A percentile compares a stretch with the other conserved stretches of the same genome.
phyloP scores from a whole-genome alignment of 139 green algal genomes.

The Coelastrella sp. region DNA sequence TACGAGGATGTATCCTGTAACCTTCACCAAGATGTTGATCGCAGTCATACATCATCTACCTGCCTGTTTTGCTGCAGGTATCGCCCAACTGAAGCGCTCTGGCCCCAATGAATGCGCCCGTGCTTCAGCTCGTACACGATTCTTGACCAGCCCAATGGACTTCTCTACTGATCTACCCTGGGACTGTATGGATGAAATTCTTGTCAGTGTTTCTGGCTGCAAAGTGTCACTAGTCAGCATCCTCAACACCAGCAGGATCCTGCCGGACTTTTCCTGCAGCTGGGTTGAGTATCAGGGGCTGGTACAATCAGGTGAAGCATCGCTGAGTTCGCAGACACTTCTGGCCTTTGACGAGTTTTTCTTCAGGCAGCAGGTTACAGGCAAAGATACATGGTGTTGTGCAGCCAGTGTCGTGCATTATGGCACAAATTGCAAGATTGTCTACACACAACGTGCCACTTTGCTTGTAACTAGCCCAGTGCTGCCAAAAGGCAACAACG shows the following conservation, averaged over 20 bases:
- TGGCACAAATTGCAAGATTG: too few relatives aligned
- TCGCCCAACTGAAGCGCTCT: background rate
- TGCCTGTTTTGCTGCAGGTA: background rate
- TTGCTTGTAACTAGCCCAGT: too few relatives aligned
- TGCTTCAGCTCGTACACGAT: background rate
- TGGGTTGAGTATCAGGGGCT: constrained; percentile 21
- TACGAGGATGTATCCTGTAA: too few relatives aligned
- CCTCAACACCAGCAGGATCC: background rate
- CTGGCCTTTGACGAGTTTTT: too few relatives aligned
- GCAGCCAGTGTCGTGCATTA: too few relatives aligned
- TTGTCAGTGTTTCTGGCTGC: constrained; percentile 18
- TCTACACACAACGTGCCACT: too few relatives aligned
- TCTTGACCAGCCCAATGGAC: constrained; percentile 18
- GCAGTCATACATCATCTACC: too few relatives aligned
- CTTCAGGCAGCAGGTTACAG: too few relatives aligned
- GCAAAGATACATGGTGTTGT: too few relatives aligned
- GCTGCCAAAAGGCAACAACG: too few relatives aligned
- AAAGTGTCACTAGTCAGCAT: background rate
- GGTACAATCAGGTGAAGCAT: background rate
- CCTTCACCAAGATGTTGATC: too few relatives aligned
- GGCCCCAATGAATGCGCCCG: background rate
- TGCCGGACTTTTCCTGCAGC: constrained; percentile 24
- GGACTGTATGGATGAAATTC: constrained; percentile 27
- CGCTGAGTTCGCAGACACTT: too few relatives aligned
- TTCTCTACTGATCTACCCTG: constrained; percentile 16